Conservation (phyloP, 2,329 filamentous ascomycete genomes). For the Trichophyton schoenleinii region DNA sequence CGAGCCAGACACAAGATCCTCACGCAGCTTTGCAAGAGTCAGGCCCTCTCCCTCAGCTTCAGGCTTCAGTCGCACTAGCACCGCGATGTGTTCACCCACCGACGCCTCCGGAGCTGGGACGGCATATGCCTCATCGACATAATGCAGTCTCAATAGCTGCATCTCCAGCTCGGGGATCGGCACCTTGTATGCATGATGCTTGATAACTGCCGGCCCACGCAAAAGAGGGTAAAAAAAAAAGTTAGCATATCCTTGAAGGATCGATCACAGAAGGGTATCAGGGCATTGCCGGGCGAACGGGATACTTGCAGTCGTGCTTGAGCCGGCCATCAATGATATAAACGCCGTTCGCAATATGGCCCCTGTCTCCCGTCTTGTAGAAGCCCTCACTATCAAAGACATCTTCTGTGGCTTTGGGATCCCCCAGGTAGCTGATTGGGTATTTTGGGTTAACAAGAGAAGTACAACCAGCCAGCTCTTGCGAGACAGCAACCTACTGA, state of each 20-base stretch:
- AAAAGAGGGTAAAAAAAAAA: not conserved
- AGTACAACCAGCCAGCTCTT: too few species aligned
- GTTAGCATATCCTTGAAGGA: not conserved
- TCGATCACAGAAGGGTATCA: not conserved
- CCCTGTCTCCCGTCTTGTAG: slow-evolving; percentile 15
- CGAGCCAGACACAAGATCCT: slow-evolving; percentile 5
- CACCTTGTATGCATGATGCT: slow-evolving; percentile 8
- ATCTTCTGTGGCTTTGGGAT: slow-evolving; percentile 5
- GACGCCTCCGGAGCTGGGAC: slow-evolving; percentile 8
- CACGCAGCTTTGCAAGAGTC: slow-evolving; percentile 7
- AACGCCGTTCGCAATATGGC: slow-evolving; percentile 7
- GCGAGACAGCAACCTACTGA: slow-evolving; percentile 2
- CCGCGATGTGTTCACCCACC: slow-evolving; percentile 5
- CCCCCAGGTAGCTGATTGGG: slow-evolving; percentile 7
- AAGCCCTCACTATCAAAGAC: slow-evolving; percentile 14
- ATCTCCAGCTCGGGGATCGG: slow-evolving; percentile 12
- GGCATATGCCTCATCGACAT: slow-evolving; percentile 13
- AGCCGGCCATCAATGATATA: slow-evolving; percentile 15
- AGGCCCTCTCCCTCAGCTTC: not conserved
- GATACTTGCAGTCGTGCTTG: slow-evolving; percentile 14
- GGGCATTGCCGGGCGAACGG: not conserved
- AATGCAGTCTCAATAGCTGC: slow-evolving; percentile 11
- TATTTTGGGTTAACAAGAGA: not conserved
- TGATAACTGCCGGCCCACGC: slow-evolving; percentile 7
- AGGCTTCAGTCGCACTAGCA: slow-evolving; percentile 3